Percentiles rank a stretch among this genome's conserved stretches.
phyloP scores from a whole-genome alignment of 441 rosid species.

The Arabidopsis hybrid region DNA sequence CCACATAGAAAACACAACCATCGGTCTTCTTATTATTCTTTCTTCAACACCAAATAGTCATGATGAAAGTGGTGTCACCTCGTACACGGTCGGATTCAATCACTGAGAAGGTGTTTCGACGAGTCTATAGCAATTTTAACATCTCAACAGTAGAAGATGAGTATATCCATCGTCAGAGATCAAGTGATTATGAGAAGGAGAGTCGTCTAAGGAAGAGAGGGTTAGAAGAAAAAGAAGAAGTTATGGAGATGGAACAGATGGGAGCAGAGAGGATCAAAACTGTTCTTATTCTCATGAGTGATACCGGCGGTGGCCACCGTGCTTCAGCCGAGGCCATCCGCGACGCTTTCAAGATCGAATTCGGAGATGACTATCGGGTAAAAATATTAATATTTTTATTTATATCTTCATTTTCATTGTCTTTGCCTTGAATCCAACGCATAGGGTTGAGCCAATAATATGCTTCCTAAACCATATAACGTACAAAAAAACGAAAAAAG shows the following conservation, averaged over 20 bases:
- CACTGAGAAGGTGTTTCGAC: constrained; percentile 64
- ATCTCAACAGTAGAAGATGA: constrained; percentile 21
- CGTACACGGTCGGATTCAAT: constrained; percentile 56
- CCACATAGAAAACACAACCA: constrained; percentile 26
- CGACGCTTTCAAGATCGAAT: constrained; percentile 78
- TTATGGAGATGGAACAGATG: constrained; percentile 85
- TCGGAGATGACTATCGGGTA: constrained; percentile 85
- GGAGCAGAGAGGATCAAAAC: constrained; percentile 89
- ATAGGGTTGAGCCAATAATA: constrained; percentile 8
- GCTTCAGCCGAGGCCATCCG: constrained; percentile 98
- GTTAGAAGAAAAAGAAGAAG: constrained; percentile 47
- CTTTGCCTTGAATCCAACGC: constrained; percentile 39
- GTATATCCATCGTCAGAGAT: constrained; percentile 22
- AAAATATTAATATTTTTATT: background rate
- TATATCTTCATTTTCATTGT: background rate
- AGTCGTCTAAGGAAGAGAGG: constrained; percentile 49
- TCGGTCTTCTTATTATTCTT: constrained; percentile 12
- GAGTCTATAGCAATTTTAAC: constrained; percentile 58
- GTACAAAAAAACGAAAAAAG: background rate
- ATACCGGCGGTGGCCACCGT: constrained; percentile 96
- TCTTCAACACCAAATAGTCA: constrained; percentile 33
- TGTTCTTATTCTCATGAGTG: constrained; percentile 95
- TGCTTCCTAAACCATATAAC: background rate
- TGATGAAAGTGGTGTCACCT: constrained; percentile 65
- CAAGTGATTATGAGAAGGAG: constrained; percentile 29